A percentile compares a stretch with the other conserved stretches of the same genome.
phyloP scores from a whole-genome alignment of 768 basidiomycete genomes.

The Termitomyces heimii region DNA sequence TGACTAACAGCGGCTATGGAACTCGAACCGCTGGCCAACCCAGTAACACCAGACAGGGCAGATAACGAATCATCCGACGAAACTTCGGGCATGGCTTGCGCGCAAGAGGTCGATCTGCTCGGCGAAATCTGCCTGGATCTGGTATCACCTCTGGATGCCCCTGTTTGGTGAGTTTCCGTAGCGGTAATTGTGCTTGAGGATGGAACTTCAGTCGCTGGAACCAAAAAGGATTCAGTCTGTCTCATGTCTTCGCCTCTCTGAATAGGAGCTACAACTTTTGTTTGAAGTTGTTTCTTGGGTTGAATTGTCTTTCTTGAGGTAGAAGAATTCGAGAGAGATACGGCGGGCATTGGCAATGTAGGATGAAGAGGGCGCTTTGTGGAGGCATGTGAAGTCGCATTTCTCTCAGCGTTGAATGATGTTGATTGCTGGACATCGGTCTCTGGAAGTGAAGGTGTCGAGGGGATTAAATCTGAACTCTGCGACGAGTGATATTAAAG shows the following conservation, averaged over 20 bases:
- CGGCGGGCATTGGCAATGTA: neutral
- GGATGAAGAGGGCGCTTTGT: neutral
- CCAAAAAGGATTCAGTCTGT: neutral
- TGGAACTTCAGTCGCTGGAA: neutral
- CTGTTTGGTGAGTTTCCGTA: neutral
- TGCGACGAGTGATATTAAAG: neutral
- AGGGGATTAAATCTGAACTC: neutral
- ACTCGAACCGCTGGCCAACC: neutral
- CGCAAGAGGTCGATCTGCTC: neutral
- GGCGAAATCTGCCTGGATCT: neutral
- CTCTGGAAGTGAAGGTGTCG: neutral
- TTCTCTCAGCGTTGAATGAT: neutral
- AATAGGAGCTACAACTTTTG: neutral
- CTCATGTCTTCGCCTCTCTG: neutral
- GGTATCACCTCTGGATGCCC: neutral
- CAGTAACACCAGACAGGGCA: neutral
- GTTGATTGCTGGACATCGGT: neutral
- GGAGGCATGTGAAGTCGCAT: too few relatives aligned
- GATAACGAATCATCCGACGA: neutral
- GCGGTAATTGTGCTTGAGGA: neutral
- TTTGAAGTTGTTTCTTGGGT: neutral
- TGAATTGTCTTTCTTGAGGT: neutral
- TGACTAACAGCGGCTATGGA: neutral
- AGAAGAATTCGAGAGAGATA: neutral
- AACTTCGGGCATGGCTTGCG: neutral